Evolutionary conservation across 108 stramenopile species (phyloP).

Genomic region (Pseudonitzschia delicatissima): DNA sequence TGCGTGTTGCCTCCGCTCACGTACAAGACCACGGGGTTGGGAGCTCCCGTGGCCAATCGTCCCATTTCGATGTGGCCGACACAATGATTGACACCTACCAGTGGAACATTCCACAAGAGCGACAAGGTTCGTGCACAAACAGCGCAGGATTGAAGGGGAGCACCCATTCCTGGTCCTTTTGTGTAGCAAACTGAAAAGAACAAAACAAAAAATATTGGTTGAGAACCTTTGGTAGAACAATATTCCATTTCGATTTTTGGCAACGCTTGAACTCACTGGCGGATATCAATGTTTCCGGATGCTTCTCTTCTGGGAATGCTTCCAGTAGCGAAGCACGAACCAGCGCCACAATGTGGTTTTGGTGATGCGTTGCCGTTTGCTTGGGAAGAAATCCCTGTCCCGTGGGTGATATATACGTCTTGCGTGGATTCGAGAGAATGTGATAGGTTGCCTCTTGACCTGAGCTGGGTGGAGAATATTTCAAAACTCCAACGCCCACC

Average conservation of each 20-base stretch:
- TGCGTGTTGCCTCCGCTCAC: slow-evolving; percentile 99
- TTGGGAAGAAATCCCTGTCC: slow-evolving; percentile 97
- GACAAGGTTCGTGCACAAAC: slow-evolving; percentile 83
- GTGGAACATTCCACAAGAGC: slow-evolving; percentile 86
- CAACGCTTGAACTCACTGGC: slow-evolving; percentile 1
- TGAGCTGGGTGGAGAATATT: slow-evolving; percentile 53
- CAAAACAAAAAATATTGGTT: no score
- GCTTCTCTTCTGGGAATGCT: slow-evolving; percentile 61
- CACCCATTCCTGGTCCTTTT: slow-evolving; percentile 99
- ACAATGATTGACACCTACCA: slow-evolving; percentile 98
- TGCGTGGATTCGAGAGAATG: slow-evolving; percentile 90
- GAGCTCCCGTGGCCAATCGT: slow-evolving; percentile 79
- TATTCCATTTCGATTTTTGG: background rate
- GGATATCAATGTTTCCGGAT: slow-evolving; percentile 30
- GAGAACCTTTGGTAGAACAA: no score
- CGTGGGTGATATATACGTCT: slow-evolving; percentile 92
- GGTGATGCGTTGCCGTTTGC: slow-evolving; percentile 98
- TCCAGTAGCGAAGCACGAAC: slow-evolving; percentile 85
- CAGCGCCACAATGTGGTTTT: slow-evolving; percentile 90
- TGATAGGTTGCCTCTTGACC: slow-evolving; percentile 49
- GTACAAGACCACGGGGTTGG: slow-evolving; percentile 96
- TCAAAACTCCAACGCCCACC: slow-evolving; percentile 93
- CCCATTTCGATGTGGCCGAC: slow-evolving; percentile 99
- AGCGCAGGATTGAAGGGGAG: slow-evolving; percentile 91
- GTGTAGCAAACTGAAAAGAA: slow-evolving; percentile 52